These are phyloP conservation scores for Lachnellula arida DNA, from an alignment of 2,329 filamentous ascomycete genomes.

Conservation along the genomic window DNA sequence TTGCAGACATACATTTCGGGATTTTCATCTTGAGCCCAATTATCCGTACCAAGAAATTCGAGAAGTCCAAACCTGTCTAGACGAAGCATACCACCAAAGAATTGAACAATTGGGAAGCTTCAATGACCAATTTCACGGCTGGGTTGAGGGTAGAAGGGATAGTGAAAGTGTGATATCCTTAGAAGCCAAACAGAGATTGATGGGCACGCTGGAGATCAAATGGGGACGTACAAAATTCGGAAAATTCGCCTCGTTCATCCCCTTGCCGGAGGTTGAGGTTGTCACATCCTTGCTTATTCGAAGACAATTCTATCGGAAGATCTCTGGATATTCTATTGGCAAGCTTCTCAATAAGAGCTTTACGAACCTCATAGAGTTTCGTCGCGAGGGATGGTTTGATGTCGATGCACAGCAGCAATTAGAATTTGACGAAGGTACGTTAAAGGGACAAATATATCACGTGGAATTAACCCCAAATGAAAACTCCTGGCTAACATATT, in stretches of 20 bases:
- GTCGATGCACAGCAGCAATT: neutral
- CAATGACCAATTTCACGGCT: conserved; percentile 18
- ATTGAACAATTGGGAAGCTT: conserved; percentile 11
- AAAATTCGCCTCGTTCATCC: neutral
- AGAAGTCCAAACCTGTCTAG: conserved; percentile 4
- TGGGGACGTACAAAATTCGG: conserved; percentile 6
- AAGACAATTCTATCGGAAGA: conserved; percentile 20
- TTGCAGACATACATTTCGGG: conserved; percentile 15
- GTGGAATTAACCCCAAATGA: neutral
- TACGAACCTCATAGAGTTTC: neutral
- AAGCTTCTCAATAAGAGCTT: conserved; percentile 15
- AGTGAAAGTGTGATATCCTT: conserved; percentile 3
- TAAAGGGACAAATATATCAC: neutral
- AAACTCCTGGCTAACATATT: neutral
- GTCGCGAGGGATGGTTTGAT: neutral
- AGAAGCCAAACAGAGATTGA: conserved; percentile 17
- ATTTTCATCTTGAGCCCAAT: conserved; percentile 17
- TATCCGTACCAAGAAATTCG: conserved; percentile 15
- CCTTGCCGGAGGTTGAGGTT: conserved; percentile 15
- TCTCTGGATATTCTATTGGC: conserved; percentile 9
- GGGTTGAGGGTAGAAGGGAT: conserved; percentile 12
- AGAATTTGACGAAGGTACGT: neutral
- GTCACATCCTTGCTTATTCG: conserved; percentile 16
- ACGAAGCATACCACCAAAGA: conserved; percentile 9
- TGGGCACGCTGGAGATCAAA: conserved; percentile 13